Evolutionary conservation across 2,329 filamentous ascomycete species (phyloP), one percentile per base, ranked within the genome.

Genomic region (Acrocalymma vagum): DNA sequence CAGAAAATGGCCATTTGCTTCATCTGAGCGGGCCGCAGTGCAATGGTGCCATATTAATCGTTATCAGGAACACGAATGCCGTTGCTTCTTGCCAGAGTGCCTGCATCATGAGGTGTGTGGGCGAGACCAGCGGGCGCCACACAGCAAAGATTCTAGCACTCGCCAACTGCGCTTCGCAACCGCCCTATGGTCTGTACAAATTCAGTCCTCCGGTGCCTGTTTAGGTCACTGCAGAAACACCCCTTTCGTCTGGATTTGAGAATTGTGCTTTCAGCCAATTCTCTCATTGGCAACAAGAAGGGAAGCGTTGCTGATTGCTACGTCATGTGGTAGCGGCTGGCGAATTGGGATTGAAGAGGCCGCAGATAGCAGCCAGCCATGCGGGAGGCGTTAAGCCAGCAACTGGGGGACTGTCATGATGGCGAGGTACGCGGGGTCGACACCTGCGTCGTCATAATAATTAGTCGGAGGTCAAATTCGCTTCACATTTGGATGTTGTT

Each of bases 31-130:
- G 50, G 31, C 51, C 48, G 47, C 41, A 32, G 51, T 36, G 42
- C 44, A 42, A 51, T 7, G 40, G 22, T 47, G 29, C 48, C 38
- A 54, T 37, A 56, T 54, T 45, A 45, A 53, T 30, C 26, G 21
- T 26, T 58, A 53, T 49, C 44, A 59, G 45, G 30, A 25, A 55
- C 46, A 60, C 51, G 55, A 50, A 39, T 29, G 36, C 27, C 17
- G 13, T 26, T 25, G 29, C 31, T 31, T 23, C 16, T 23, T 25
- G 9, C 29, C 9, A 43, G 44, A 43, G 42, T 44, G 36, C 30
- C 36, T 30, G 14, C 32, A 32, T 30, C 31, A 29, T 31, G 22
- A 46, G 34, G n/a, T n/a, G n/a, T n/a, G 43, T 48, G 40, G 48
- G 34, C 30, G 26, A 28, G 28, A 13, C 18, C 18, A 24, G 39